phyloP scores from a whole-genome alignment of 495 filamentous ascomycete genomes.

The Lophiostoma macrostomum region DNA sequence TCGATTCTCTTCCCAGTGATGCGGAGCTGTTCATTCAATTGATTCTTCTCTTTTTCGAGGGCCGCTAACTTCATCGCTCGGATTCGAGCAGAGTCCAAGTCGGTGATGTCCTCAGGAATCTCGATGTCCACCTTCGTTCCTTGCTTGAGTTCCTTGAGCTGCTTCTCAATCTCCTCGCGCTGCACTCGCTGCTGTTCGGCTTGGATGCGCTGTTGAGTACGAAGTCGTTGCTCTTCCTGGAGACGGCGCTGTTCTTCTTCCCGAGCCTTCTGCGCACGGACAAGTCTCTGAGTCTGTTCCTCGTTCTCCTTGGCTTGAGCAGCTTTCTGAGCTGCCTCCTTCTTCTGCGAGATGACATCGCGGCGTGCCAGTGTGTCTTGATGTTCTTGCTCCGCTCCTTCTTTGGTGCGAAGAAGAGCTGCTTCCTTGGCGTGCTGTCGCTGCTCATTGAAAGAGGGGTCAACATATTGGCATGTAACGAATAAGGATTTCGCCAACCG shows the following conservation, averaged over 20 bases:
- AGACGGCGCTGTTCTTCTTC: constrained; percentile 85
- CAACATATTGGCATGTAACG: constrained; percentile 91
- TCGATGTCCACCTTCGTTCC: constrained; percentile 72
- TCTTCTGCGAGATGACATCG: constrained; percentile 90
- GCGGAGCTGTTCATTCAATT: constrained; percentile 80
- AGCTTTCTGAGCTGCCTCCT: constrained; percentile 83
- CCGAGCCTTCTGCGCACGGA: constrained; percentile 78
- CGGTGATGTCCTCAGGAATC: constrained; percentile 68
- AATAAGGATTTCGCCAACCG: constrained; percentile 88
- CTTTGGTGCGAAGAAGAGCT: constrained; percentile 74
- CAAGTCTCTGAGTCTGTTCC: constrained; percentile 77
- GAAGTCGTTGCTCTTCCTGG: constrained; percentile 83
- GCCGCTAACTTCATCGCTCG: constrained; percentile 92
- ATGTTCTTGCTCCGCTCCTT: constrained; percentile 88
- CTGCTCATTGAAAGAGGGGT: constrained; percentile 77
- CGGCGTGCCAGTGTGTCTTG: constrained; percentile 82
- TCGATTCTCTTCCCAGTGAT: constrained; percentile 94
- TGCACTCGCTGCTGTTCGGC: constrained; percentile 89
- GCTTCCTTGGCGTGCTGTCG: constrained; percentile 74
- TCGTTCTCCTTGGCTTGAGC: constrained; percentile 86
- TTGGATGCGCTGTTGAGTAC: constrained; percentile 81
- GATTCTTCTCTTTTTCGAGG: constrained; percentile 96
- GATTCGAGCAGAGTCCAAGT: constrained; percentile 82
- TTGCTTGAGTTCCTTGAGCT: constrained; percentile 88
- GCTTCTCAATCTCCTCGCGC: constrained; percentile 90